Evolutionary conservation across 2,329 filamentous ascomycete genomes (phyloP).

Genomic region (Epichloe brachyelytri): DNA sequence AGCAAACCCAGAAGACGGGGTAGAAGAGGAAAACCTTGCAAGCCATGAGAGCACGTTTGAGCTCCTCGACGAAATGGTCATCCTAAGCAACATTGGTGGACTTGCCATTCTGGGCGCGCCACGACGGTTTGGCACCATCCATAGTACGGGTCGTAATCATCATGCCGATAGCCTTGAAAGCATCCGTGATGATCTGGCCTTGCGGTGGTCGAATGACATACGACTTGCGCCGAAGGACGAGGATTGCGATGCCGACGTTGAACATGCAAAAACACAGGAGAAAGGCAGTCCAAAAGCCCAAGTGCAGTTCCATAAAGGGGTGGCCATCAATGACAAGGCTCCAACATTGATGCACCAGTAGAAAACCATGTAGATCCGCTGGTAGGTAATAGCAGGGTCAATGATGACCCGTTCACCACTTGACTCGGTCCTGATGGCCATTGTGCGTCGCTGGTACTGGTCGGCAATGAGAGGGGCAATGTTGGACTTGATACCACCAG

Average conservation of each 20-base stretch:
- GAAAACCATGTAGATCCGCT: conserved; percentile 62
- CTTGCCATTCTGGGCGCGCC: conserved; percentile 40
- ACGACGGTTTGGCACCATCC: conserved; percentile 54
- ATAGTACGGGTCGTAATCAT: conserved; percentile 29
- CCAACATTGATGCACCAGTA: conserved; percentile 64
- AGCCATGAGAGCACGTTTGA: conserved; percentile 52
- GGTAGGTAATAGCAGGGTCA: conserved; percentile 52
- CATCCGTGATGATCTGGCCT: conserved; percentile 51
- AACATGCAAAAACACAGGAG: conserved; percentile 48
- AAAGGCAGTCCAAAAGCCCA: conserved; percentile 56
- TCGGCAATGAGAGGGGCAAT: conserved; percentile 47
- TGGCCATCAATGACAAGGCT: conserved; percentile 53
- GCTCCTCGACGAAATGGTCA: conserved; percentile 58
- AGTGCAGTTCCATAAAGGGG: conserved; percentile 54
- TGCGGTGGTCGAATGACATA: conserved; percentile 41
- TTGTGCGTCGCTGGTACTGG: conserved; percentile 44
- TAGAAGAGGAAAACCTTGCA: conserved; percentile 60
- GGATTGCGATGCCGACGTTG: conserved; percentile 40
- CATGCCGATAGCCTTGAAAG: conserved; percentile 38
- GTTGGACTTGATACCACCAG: conserved; percentile 59
- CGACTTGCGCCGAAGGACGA: conserved; percentile 33
- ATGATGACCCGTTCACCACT: conserved; percentile 49
- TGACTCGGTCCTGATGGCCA: conserved; percentile 34
- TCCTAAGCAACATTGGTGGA: conserved; percentile 42
- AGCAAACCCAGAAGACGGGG: conserved; percentile 55